phyloP scores from a whole-genome alignment of 73 alveolate species.

The Tetrahymena elliotti region DNA sequence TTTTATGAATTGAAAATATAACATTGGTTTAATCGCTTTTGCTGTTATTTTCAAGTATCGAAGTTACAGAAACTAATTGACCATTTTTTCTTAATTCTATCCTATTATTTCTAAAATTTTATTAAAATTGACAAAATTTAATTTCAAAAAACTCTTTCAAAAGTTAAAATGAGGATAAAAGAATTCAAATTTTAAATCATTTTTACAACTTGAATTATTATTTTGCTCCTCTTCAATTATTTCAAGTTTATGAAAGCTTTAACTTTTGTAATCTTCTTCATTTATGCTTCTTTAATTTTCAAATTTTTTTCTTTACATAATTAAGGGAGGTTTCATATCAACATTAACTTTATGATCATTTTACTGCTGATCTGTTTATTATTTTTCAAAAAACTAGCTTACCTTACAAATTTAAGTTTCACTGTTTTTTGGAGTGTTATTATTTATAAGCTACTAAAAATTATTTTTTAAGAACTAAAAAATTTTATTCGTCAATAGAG shows the following conservation, averaged over 20 bases:
- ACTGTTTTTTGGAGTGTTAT: not conserved
- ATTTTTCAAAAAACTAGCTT: not conserved
- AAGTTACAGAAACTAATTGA: not conserved
- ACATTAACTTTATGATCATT: not conserved
- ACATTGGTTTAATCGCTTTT: not conserved
- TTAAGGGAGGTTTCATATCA: not conserved
- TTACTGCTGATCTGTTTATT: not conserved
- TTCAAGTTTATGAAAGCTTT: not conserved
- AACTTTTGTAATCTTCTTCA: not conserved
- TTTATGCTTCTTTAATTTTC: not conserved
- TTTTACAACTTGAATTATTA: not conserved
- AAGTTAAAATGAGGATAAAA: no score
- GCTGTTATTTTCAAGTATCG: not conserved
- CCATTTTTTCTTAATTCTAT: not conserved
- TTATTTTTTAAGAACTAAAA: not conserved
- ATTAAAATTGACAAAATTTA: no score
- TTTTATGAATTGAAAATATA: not conserved
- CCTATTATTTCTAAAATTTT: not conserved
- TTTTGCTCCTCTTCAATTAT: not conserved
- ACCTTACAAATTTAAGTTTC: not conserved
- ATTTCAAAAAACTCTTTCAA: no score
- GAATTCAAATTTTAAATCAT: not conserved
- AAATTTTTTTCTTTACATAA: not conserved
- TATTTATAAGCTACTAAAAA: not conserved
- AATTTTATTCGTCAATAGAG: not conserved